A percentile compares a stretch with the other conserved stretches of the same genome.
Conservation (phyloP, 1,139 yeast species). For the Lizanozyma gosingica region DNA sequence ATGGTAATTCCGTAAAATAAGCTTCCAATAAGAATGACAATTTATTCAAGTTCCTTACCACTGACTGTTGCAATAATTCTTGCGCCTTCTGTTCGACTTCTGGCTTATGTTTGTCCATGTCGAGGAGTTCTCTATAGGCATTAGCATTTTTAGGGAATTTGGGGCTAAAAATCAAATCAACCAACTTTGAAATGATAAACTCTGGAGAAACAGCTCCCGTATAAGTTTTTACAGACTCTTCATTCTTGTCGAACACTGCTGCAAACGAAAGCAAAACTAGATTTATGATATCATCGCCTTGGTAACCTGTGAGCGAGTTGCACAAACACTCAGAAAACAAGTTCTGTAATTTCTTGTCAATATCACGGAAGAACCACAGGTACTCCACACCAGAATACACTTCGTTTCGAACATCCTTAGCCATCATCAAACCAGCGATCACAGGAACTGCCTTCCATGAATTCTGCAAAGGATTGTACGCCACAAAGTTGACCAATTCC, state of each 20-base stretch:
- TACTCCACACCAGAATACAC: slow-evolving; percentile 13
- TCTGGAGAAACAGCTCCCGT: slow-evolving; percentile 16
- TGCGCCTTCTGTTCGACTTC: slow-evolving; percentile 10
- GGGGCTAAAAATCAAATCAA: slow-evolving; percentile 5
- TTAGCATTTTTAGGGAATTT: slow-evolving; percentile 6
- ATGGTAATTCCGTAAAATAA: slow-evolving; percentile 16
- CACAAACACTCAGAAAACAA: slow-evolving; percentile 20
- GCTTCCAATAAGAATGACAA: slow-evolving; percentile 39
- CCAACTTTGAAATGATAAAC: slow-evolving; percentile 13
- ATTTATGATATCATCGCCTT: slow-evolving; percentile 17
- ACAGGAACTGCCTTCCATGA: slow-evolving; percentile 54
- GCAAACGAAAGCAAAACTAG: slow-evolving; percentile 29
- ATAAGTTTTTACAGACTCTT: slow-evolving; percentile 15
- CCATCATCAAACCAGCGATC: slow-evolving; percentile 43
- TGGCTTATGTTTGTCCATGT: slow-evolving; percentile 4
- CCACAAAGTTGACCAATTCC: slow-evolving; percentile 27
- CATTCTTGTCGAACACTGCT: slow-evolving; percentile 15
- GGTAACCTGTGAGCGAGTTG: slow-evolving; percentile 16
- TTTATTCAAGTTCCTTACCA: slow-evolving; percentile 40
- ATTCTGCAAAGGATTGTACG: slow-evolving; percentile 20
- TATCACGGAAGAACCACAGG: slow-evolving; percentile 24
- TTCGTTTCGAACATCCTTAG: slow-evolving; percentile 29
- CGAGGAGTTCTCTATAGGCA: slow-evolving; percentile 15
- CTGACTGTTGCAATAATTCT: slow-evolving; percentile 26
- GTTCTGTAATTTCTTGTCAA: slow-evolving; percentile 18